These are phyloP conservation scores for Mycosphaerella sp. DNA, from an alignment of 2,329 filamentous ascomycete genomes.

Conservation along the genomic window DNA sequence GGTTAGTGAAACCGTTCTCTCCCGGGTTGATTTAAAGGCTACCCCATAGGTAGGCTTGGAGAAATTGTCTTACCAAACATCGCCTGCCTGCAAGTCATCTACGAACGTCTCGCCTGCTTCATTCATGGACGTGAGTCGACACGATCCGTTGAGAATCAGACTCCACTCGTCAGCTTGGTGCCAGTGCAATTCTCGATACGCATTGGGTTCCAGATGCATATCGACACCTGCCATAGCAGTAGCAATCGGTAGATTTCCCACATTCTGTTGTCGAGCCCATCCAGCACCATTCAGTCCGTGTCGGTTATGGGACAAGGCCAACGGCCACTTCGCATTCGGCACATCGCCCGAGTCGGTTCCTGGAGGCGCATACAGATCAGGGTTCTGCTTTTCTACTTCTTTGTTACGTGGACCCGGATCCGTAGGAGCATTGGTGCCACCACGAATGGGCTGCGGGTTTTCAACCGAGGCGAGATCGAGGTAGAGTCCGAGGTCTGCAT, in stretches of 20 bases:
- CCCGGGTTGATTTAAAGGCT: too few relatives aligned
- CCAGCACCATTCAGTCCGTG: constrained; percentile 37
- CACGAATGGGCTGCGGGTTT: constrained; percentile 39
- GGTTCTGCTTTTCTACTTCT: constrained; percentile 36
- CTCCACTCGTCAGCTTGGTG: constrained; percentile 33
- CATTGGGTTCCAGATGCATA: constrained; percentile 33
- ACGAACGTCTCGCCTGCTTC: constrained; percentile 30
- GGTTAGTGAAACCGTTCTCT: too few relatives aligned
- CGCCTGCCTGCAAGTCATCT: constrained; percentile 38
- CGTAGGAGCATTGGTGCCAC: constrained; percentile 34
- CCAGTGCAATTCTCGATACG: constrained; percentile 34
- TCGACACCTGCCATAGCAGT: constrained; percentile 41
- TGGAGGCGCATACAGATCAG: constrained; percentile 37
- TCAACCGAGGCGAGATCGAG: constrained; percentile 36
- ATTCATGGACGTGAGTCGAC: constrained; percentile 29
- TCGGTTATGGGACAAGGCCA: constrained; percentile 36
- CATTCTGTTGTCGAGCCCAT: constrained; percentile 39
- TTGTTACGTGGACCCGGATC: constrained; percentile 35
- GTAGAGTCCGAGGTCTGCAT: constrained; percentile 36
- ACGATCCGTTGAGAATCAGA: constrained; percentile 29
- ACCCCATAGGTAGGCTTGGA: too few relatives aligned
- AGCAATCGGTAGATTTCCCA: constrained; percentile 35
- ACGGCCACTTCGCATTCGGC: constrained; percentile 39
- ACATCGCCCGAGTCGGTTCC: constrained; percentile 37
- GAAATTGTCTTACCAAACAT: constrained; percentile 38